These are phyloP conservation scores for Sphaerobolus stellatus DNA, from an alignment of 1,284 basidiomycete species.

Conservation along the genomic window DNA sequence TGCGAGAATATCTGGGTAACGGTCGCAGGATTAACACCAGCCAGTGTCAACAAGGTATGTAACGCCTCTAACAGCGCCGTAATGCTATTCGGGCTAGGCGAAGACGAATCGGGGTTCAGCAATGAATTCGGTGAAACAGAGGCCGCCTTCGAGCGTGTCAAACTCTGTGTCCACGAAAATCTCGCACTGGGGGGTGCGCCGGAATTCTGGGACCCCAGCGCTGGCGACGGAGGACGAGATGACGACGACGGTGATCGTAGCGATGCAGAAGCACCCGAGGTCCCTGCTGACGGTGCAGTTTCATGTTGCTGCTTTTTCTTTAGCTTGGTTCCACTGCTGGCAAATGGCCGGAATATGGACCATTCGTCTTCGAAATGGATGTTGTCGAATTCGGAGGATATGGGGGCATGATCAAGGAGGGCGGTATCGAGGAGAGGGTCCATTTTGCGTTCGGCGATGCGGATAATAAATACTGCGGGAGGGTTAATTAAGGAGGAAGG, in stretches of 20 bases:
- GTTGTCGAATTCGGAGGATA: constrained; percentile 76
- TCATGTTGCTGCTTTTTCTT: constrained; percentile 59
- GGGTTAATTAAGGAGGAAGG: not conserved
- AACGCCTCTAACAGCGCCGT: constrained; percentile 86
- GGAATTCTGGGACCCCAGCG: constrained; percentile 25
- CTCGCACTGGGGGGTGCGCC: constrained; percentile 27
- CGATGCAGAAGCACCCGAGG: constrained; percentile 39
- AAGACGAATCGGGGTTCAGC: constrained; percentile 49
- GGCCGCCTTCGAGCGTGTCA: constrained; percentile 49
- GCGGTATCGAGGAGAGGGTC: constrained; percentile 84
- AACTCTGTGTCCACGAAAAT: constrained; percentile 63
- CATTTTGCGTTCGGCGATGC: constrained; percentile 86
- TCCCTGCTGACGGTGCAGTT: constrained; percentile 31
- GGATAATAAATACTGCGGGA: constrained; percentile 85
- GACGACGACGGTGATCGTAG: constrained; percentile 23
- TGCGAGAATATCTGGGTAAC: constrained; percentile 94
- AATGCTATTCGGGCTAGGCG: constrained; percentile 61
- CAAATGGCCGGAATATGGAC: constrained; percentile 82
- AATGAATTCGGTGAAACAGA: constrained; percentile 48
- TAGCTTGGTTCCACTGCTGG: constrained; percentile 21
- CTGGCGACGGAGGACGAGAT: constrained; percentile 49
- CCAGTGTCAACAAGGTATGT: constrained; percentile 80
- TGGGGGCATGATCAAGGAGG: constrained; percentile 81
- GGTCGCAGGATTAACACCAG: constrained; percentile 89
- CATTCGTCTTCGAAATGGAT: constrained; percentile 96